Evolutionary conservation across 176 grass and related monocot genomes (phyloP).

Genomic region (Saccharum spontaneum): DNA sequence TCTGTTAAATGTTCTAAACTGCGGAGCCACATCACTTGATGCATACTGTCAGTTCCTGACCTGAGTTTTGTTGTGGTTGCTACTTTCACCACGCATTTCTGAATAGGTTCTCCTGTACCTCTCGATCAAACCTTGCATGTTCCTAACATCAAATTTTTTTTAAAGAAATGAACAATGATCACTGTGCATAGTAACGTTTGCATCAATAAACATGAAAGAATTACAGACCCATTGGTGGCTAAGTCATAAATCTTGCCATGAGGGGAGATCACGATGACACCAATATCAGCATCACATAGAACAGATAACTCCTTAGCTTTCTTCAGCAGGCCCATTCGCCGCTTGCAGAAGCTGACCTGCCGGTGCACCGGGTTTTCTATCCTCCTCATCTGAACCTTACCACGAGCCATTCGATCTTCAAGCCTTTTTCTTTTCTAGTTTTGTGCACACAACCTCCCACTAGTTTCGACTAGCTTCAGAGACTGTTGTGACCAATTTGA

Average conservation of each 20-base stretch:
- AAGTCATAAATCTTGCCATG: slow-evolving; percentile 69
- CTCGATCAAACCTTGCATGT: slow-evolving; percentile 71
- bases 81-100: slow-evolving; percentile 39
- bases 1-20: not conserved
- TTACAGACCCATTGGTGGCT: slow-evolving; percentile 70
- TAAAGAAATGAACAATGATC: not conserved
- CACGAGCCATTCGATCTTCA: slow-evolving; percentile 60
- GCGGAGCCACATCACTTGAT: slow-evolving; percentile 8
- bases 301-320: slow-evolving; percentile 77
- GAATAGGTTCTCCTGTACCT: slow-evolving; percentile 55
- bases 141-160: slow-evolving; percentile 29
- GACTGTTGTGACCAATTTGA: slow-evolving; percentile 30
- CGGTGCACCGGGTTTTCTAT: slow-evolving; percentile 84
- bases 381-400: slow-evolving; percentile 80
- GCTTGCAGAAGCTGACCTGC: slow-evolving; percentile 87
- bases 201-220: slow-evolving; percentile 11
- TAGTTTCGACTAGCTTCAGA: slow-evolving; percentile 82
- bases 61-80: slow-evolving; percentile 42
- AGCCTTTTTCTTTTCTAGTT: not conserved
- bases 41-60: slow-evolving; percentile 26
- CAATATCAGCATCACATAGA: slow-evolving; percentile 72
- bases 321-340: slow-evolving; percentile 66
- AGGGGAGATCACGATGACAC: slow-evolving; percentile 67
- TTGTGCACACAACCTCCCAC: slow-evolving; percentile 49
- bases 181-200: not conserved